Percentiles rank a stretch among this genome's conserved stretches.
Conservation (phyloP, 257 asterid genomes). For the Mitragyna speciosa region DNA sequence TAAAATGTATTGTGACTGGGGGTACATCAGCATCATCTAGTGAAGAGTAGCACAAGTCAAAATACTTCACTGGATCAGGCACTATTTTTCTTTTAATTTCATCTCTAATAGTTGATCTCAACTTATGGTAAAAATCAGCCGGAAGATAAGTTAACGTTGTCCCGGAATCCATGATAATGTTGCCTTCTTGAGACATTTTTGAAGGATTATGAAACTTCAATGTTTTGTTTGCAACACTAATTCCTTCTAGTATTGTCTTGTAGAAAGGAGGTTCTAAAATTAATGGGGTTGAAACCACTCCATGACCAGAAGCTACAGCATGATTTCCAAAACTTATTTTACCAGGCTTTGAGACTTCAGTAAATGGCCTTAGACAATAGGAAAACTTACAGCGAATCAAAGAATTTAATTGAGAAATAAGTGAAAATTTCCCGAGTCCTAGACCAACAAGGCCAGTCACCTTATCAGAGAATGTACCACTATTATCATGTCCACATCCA, state of each 20-base stretch:
- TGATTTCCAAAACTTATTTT: conserved; percentile 37
- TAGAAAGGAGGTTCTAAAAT: background rate
- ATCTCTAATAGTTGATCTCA: background rate
- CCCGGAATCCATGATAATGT: conserved; percentile 28
- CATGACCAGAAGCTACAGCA: conserved; percentile 25
- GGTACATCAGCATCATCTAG: conserved; percentile 4
- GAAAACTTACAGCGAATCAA: conserved; percentile 33
- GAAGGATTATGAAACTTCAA: background rate
- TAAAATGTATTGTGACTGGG: conserved; percentile 8
- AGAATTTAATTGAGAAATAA: conserved; percentile 26
- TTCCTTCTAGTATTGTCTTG: conserved; percentile 30
- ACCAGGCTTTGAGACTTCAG: conserved; percentile 10
- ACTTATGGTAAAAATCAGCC: background rate
- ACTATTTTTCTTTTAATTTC: background rate
- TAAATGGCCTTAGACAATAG: conserved; percentile 32
- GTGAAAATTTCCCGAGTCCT: conserved; percentile 31
- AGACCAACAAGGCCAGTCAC: conserved; percentile 30
- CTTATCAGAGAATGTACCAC: conserved; percentile 18
- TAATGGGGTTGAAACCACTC: conserved; percentile 30
- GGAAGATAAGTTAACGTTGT: conserved; percentile 7
- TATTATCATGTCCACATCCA: conserved; percentile 33
- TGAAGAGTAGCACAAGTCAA: conserved; percentile 15
- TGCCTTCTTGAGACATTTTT: conserved; percentile 16
- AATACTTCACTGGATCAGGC: background rate
- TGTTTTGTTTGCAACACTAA: conserved; percentile 13